These are phyloP conservation scores for Scenedesmus sp. DNA, from an alignment of 163 green algal species.

Conservation along the genomic window DNA sequence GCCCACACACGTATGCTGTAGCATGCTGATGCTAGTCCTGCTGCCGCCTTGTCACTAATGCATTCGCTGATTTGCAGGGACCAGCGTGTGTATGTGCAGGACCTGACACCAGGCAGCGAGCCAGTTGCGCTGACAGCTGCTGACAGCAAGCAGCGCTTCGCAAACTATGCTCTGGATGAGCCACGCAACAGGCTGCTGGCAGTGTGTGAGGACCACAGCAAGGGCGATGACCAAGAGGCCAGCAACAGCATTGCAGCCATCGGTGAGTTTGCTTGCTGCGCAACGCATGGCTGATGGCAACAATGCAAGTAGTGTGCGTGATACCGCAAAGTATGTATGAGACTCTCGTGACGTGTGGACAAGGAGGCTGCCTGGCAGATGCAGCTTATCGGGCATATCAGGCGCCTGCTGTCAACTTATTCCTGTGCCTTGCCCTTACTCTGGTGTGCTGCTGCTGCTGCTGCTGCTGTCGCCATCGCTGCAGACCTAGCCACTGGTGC, in stretches of 20 bases:
- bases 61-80: constrained; percentile 50
- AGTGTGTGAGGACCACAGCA: constrained; percentile 78
- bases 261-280: constrained; percentile 51
- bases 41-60: neutral
- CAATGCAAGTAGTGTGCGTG: neutral
- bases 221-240: constrained; percentile 56
- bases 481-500: constrained; percentile 66
- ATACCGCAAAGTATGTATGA: neutral
- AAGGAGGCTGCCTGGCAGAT: neutral
- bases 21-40: neutral
- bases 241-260: constrained; percentile 75
- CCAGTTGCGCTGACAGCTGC: constrained; percentile 57
- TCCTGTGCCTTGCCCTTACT: too few relatives aligned
- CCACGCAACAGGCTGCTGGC: constrained; percentile 60
- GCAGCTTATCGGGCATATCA: neutral
- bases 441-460: neutral
- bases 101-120: constrained; percentile 19
- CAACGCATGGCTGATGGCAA: neutral
- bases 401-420: too few relatives aligned
- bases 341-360: neutral
- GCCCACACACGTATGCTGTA: neutral
- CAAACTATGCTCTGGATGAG: constrained; percentile 68
- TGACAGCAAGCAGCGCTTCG: constrained; percentile 70
- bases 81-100: constrained; percentile 74
- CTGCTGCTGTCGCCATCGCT: neutral